Evolutionary conservation across 2,329 filamentous ascomycete species (phyloP).

Genomic region (Colletotrichum nymphaeae): DNA sequence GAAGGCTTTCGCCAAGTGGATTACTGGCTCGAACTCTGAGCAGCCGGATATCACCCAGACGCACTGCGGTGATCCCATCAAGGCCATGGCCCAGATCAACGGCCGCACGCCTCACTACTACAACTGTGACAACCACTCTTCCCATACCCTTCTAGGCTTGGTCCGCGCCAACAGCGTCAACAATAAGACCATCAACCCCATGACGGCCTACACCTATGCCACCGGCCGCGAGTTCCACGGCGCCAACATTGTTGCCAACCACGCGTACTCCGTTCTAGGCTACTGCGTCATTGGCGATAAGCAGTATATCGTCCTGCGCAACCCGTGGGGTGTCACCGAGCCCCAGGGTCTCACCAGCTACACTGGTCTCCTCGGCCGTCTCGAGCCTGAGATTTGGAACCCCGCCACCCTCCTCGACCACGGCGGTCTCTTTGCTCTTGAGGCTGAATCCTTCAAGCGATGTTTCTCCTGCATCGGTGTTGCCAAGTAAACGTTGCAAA

Average conservation of each 20-base stretch:
- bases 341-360: slow-evolving; percentile 52
- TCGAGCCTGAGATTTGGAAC: slow-evolving; percentile 51
- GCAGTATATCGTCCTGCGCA: slow-evolving; percentile 56
- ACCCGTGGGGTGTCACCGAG: slow-evolving; percentile 58
- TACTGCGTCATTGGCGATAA: slow-evolving; percentile 48
- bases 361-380: slow-evolving; percentile 50
- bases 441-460: slow-evolving; percentile 50
- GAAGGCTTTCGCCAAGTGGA: slow-evolving; percentile 60
- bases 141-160: slow-evolving; percentile 49
- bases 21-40: slow-evolving; percentile 44
- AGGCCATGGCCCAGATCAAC: slow-evolving; percentile 58
- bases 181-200: slow-evolving; percentile 55
- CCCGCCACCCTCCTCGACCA: slow-evolving; percentile 50
- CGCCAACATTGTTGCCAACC: slow-evolving; percentile 56
- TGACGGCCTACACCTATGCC: slow-evolving; percentile 54
- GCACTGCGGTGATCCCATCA: slow-evolving; percentile 55
- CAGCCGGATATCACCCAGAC: slow-evolving; percentile 55
- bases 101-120: slow-evolving; percentile 51
- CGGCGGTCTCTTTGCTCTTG: slow-evolving; percentile 50
- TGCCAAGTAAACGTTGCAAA: slow-evolving; percentile 35
- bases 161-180: slow-evolving; percentile 54
- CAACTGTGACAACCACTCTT: slow-evolving; percentile 45
- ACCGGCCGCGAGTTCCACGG: slow-evolving; percentile 50
- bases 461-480: slow-evolving; percentile 46
- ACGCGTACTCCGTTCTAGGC: slow-evolving; percentile 56